These are phyloP conservation scores for Phytophthora fragariaefolia DNA, from an alignment of 352 stramenopile species.

Conservation along the genomic window DNA sequence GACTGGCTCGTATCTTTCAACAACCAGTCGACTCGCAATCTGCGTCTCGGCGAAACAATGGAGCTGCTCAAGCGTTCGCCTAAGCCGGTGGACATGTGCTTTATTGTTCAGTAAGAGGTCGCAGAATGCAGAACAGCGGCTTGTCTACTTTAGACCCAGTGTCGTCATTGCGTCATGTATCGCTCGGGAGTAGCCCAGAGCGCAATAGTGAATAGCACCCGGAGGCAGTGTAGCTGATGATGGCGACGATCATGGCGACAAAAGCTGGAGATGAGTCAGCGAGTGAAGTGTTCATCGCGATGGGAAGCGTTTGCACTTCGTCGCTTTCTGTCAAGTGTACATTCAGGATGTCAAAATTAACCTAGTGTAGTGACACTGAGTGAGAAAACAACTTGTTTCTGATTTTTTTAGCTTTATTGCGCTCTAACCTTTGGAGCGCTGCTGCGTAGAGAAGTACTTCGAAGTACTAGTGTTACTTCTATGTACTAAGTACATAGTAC, in stretches of 20 bases:
- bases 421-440: conserved; percentile 18
- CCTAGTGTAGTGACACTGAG: conserved; percentile 31
- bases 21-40: conserved; percentile 58
- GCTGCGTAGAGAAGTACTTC: no score
- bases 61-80: conserved; percentile 76
- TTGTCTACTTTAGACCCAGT: conserved; percentile 1
- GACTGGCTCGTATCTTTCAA: conserved; percentile 87
- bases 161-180: conserved; percentile 12
- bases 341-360: conserved; percentile 15
- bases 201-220: conserved; percentile 40
- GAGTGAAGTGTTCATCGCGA: conserved; percentile 14
- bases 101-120: conserved; percentile 64
- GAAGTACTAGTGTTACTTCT: no score
- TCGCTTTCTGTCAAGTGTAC: conserved; percentile 4
- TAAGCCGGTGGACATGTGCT: conserved; percentile 84
- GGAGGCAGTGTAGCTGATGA: conserved; percentile 6
- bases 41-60: conserved; percentile 82
- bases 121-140: background rate
- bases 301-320: conserved; percentile 4
- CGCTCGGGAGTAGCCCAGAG: conserved; percentile 33
- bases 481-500: background rate
- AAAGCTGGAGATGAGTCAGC: conserved; percentile 14
- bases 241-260: conserved; percentile 6
- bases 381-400: conserved; percentile 19
- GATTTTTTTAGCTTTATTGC: conserved; percentile 15